Evolutionary conservation across 768 basidiomycete genomes (phyloP), one percentile per base, ranked within the genome.

Genomic region (Mycena haematopus): DNA sequence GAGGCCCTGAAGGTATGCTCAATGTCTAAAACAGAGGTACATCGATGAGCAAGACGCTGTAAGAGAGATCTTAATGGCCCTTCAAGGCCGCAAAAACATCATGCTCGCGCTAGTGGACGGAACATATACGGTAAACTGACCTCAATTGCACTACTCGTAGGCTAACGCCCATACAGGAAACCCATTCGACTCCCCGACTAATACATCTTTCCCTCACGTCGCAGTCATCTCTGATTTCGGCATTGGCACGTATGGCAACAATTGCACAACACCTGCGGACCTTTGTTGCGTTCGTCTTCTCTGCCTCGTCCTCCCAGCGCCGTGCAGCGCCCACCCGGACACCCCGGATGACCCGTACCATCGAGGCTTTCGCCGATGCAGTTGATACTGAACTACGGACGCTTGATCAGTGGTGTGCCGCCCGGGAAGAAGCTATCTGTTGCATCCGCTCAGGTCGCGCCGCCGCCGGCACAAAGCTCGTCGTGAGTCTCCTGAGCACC

Each of bases 331-430:
- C 53, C 56, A 63, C 36, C 51, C 51, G 50, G 49, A 38, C 57
- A 63, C 49, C 68, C 40, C 68, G 65, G 49, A 72, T 76, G 11
- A 85, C 86, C 11, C 83, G 82, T 33, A 92, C 90, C 0, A 74
- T 91, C n/a, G 91, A 94, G 71, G 93, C 93, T 0, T 93, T 93
- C 70, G 85, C 89, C 1, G 91, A 93, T 58, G 91, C 91, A 0
- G 75, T 93, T 49, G 85, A 86, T 62, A 66, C 76, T 22, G 85
- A 90, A 58, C 75, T 92, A 4, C 81, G 78, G 22, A 64, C 64
- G 5, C 85, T 94, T 63, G 83, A 91, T 58, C 71, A 68, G 7
- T 94, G 91, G 90, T 93, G 91, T 70, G 86, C 92, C 1, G 71
- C 70, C 15, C 79, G 78, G 58, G 93, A 95, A 73, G 86, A 88